Evolutionary conservation across 257 asterid genomes (phyloP).

Genomic region (Przewalskia tangutica): DNA sequence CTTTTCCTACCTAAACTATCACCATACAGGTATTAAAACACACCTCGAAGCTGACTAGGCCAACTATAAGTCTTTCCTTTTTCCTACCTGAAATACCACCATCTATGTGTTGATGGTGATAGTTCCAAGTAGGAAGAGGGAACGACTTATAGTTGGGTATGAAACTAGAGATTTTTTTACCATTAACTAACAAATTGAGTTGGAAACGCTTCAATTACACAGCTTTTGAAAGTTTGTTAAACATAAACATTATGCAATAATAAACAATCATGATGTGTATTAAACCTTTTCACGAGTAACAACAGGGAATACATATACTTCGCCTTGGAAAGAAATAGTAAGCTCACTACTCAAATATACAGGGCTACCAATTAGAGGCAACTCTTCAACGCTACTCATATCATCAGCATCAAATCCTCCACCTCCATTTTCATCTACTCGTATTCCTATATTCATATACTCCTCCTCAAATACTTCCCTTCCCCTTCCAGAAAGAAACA

Average conservation of each 20-base stretch:
- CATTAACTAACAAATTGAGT: neutral
- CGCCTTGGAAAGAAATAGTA: constrained; percentile 50
- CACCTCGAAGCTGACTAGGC: too few relatives aligned
- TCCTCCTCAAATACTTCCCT: constrained; percentile 8
- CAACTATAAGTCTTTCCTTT: too few relatives aligned
- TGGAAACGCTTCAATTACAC: neutral
- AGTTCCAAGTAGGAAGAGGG: too few relatives aligned
- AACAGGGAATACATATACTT: constrained; percentile 51
- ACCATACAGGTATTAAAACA: too few relatives aligned
- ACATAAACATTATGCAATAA: too few relatives aligned
- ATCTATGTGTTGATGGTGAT: too few relatives aligned
- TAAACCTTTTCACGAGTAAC: constrained; percentile 52
- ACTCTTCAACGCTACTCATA: constrained; percentile 25
- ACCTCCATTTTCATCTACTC: constrained; percentile 31
- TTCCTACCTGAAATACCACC: too few relatives aligned
- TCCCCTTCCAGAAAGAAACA: neutral
- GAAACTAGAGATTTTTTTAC: too few relatives aligned
- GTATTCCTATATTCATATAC: constrained; percentile 16
- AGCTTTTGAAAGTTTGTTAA: neutral
- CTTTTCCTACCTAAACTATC: too few relatives aligned
- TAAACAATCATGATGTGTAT: too few relatives aligned
- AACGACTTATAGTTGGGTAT: too few relatives aligned
- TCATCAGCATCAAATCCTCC: constrained; percentile 39
- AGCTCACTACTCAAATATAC: constrained; percentile 36
- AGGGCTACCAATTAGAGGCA: neutral